Conservation (phyloP, 805 yeast species). For the Candida vartiovaarae region DNA sequence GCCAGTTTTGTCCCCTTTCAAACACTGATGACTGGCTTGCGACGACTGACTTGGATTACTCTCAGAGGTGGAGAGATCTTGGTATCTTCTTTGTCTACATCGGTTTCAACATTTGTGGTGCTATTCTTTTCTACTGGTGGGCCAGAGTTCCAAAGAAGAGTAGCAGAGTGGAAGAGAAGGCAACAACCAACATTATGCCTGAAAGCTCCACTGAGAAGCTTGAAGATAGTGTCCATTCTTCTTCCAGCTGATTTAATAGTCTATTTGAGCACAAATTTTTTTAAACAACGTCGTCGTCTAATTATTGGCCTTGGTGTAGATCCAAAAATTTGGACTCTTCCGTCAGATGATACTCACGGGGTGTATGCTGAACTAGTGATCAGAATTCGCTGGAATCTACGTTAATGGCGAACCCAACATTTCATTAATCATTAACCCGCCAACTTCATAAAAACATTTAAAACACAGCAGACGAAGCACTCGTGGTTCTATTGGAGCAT, state of each 20-base stretch:
- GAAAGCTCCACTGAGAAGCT: not conserved
- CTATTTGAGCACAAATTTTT: too few species aligned
- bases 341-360: too few species aligned
- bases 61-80: slow-evolving; percentile 57
- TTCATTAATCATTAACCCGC: too few species aligned
- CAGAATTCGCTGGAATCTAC: too few species aligned
- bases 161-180: slow-evolving; percentile 31
- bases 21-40: slow-evolving; percentile 55
- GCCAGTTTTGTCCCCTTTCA: slow-evolving; percentile 53
- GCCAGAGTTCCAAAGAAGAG: slow-evolving; percentile 70
- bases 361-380: too few species aligned
- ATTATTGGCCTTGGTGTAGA: too few species aligned
- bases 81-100: slow-evolving; percentile 47
- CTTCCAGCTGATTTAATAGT: too few species aligned
- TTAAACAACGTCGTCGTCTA: too few species aligned
- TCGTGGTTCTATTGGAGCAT: not conserved
- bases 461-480: not conserved
- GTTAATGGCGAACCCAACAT: too few species aligned
- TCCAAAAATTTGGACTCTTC: too few species aligned
- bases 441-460: too few species aligned
- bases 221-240: not conserved
- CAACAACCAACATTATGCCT: too few species aligned
- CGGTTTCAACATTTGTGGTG: slow-evolving; percentile 31
- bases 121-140: slow-evolving; percentile 43
- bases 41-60: slow-evolving; percentile 30